Conservation (phyloP, 1,284 basidiomycete genomes). For the Salmacisia buchloeana region DNA sequence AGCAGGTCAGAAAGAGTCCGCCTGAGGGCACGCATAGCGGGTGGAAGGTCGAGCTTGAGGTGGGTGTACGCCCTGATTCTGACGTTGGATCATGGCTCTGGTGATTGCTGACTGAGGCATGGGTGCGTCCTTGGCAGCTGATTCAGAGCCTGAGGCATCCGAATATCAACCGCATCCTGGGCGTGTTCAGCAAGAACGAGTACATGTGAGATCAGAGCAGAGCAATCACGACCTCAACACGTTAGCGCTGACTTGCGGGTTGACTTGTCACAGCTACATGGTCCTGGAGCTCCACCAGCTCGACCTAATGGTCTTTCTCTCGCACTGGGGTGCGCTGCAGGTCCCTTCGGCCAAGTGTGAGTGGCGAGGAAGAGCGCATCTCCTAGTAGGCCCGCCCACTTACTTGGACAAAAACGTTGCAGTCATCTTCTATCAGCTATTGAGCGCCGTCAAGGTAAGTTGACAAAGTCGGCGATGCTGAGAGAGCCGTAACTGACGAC, state of each 20-base stretch:
- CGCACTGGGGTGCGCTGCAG: background rate
- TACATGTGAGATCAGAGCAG: no score
- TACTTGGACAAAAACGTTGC: no score
- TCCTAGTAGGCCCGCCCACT: no score
- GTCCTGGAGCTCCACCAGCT: background rate
- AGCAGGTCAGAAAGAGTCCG: no score
- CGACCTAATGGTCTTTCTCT: background rate
- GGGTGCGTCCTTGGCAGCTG: background rate
- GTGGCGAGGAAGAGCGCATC: background rate
- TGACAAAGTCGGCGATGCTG: no score
- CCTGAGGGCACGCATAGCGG: no score
- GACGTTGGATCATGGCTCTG: no score
- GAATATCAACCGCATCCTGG: background rate
- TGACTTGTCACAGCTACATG: background rate
- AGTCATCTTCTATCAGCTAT: conserved; percentile 8
- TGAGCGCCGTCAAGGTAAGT: background rate
- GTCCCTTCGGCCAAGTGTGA: background rate
- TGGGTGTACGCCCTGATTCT: background rate
- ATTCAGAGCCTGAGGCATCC: background rate
- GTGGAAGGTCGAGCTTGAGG: conserved; percentile 7
- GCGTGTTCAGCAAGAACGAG: background rate
- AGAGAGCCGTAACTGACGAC: no score
- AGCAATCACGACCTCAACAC: background rate
- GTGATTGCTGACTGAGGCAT: no score
- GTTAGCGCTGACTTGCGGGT: background rate